Conservation (phyloP, 345 rosid genomes). For the Capsella bursapastoris region DNA sequence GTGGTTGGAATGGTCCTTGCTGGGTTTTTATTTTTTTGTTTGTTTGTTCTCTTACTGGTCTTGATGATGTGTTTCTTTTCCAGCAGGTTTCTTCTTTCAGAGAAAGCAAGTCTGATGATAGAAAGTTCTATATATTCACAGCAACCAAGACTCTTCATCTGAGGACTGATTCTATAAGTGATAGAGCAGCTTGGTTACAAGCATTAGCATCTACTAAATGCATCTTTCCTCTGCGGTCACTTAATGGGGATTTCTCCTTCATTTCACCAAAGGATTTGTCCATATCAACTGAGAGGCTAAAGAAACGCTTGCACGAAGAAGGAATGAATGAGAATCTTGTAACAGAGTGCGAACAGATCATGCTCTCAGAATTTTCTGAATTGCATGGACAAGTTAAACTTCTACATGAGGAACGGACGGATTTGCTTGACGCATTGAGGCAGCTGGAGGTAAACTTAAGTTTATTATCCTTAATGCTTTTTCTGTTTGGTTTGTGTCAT, state of each 20-base stretch:
- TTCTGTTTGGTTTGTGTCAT: background rate
- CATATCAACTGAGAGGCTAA: conserved; percentile 80
- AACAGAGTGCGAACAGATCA: conserved; percentile 86
- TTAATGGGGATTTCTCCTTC: conserved; percentile 62
- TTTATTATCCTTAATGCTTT: background rate
- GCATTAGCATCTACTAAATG: conserved; percentile 76
- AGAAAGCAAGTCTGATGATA: conserved; percentile 95
- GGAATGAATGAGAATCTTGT: conserved; percentile 73
- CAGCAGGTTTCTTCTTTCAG: conserved; percentile 93
- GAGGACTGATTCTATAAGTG: conserved; percentile 78
- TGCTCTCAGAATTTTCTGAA: conserved; percentile 85
- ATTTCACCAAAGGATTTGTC: conserved; percentile 61
- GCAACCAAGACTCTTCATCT: conserved; percentile 97
- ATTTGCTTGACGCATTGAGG: conserved; percentile 78
- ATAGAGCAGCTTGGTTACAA: conserved; percentile 92
- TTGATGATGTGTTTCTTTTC: conserved; percentile 36
- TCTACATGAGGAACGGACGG: conserved; percentile 77
- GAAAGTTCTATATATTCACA: conserved; percentile 90
- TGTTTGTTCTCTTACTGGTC: background rate
- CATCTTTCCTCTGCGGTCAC: conserved; percentile 66
- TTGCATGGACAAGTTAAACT: conserved; percentile 70
- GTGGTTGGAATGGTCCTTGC: conserved; percentile 14
- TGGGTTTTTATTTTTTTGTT: background rate
- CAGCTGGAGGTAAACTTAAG: conserved; percentile 76
- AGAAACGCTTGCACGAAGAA: conserved; percentile 64